A percentile compares a stretch with the other conserved stretches of the same genome.
phyloP scores from a whole-genome alignment of 768 basidiomycete genomes.

The Tricholomella constricta region DNA sequence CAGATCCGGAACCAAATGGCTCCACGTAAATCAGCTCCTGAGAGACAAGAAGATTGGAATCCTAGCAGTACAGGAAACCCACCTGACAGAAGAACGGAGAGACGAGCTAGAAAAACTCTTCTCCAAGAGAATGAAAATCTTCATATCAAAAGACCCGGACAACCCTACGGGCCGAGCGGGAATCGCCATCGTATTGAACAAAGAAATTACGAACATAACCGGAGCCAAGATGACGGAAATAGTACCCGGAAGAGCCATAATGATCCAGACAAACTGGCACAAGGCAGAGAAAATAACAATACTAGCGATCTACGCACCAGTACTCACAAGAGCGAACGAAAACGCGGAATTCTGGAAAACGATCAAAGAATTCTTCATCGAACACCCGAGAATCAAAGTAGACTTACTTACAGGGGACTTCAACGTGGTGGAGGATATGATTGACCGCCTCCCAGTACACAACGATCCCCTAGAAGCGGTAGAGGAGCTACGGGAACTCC shows the following conservation, averaged over 20 bases:
- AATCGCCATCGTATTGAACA: background rate
- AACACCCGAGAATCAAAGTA: conserved; percentile 14
- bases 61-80: too few relatives aligned
- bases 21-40: too few relatives aligned
- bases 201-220: background rate
- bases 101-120: too few relatives aligned
- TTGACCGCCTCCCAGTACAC: background rate
- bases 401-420: too few relatives aligned
- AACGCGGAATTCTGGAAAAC: background rate
- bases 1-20: background rate
- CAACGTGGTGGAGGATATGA: background rate
- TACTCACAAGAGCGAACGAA: background rate
- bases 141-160: background rate
- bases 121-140: background rate
- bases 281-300: background rate
- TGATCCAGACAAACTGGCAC: conserved; percentile 1
- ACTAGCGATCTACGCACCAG: background rate
- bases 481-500: background rate
- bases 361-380: background rate
- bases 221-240: too few relatives aligned
- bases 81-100: too few relatives aligned
- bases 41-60: background rate
- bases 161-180: background rate
- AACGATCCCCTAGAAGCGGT: background rate
- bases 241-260: background rate